A percentile compares a stretch with the other conserved stretches of the same genome.
Conservation (phyloP, 345 rosid genomes). For the Gossypium stocksii region DNA sequence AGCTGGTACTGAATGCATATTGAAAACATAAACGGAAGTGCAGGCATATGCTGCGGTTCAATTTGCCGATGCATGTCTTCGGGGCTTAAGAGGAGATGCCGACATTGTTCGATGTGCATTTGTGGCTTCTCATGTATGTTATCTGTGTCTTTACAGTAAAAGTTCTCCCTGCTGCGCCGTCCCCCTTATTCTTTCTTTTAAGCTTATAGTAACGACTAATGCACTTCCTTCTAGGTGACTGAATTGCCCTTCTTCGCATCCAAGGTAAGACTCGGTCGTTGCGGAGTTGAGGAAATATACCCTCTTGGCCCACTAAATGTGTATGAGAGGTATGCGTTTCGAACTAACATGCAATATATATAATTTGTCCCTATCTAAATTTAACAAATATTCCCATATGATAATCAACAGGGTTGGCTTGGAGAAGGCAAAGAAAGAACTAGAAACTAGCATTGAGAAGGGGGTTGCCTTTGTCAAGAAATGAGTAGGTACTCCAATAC, state of each 20-base stretch:
- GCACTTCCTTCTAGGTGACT: slow-evolving; percentile 50
- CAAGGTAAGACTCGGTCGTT: slow-evolving; percentile 73
- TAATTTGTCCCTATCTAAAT: not conserved
- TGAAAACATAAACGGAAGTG: slow-evolving; percentile 2
- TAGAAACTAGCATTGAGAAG: slow-evolving; percentile 70
- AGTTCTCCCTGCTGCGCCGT: not conserved
- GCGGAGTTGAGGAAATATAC: slow-evolving; percentile 69
- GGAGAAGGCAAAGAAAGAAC: slow-evolving; percentile 90
- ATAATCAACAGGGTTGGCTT: slow-evolving; percentile 46
- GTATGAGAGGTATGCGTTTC: slow-evolving; percentile 58
- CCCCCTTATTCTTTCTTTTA: not conserved
- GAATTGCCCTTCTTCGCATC: slow-evolving; percentile 95
- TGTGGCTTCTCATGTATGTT: slow-evolving; percentile 70
- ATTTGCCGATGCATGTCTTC: slow-evolving; percentile 91
- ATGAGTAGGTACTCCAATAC: slow-evolving; percentile 20
- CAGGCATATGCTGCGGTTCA: slow-evolving; percentile 99
- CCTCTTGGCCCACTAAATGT: slow-evolving; percentile 81
- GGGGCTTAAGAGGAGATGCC: slow-evolving; percentile 82
- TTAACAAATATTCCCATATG: not conserved
- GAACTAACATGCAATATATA: not conserved
- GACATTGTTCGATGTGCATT: slow-evolving; percentile 65
- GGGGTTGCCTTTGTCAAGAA: slow-evolving; percentile 67
- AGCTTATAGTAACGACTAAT: not conserved
- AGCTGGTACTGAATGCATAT: not conserved
- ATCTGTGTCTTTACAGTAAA: not conserved